Base-by-base conservation (phyloP, 371 early-diverging fungal species). In the Dichotomocladium elegans region DNA sequence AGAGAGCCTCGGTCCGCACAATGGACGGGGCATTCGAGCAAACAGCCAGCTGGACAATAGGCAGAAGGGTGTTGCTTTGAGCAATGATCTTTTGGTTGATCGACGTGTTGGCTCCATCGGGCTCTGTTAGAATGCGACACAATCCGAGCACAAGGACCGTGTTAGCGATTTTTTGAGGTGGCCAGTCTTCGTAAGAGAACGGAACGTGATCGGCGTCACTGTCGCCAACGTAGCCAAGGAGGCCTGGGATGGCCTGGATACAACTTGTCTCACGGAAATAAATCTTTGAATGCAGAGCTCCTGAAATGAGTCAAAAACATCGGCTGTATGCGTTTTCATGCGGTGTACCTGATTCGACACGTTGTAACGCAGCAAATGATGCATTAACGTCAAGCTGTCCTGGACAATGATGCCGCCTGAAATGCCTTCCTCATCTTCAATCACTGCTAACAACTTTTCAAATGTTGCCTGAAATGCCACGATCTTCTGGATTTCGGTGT, bases 381-480 rank as follows among this genome's bases (percentile, higher is more conserved):
- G 87, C 43, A 92, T 88, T 45, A 98, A 74, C 37, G 91, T 89
- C 49, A 98, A 70, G 60, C 95, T 96, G 67, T 98, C 99, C 60
- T 96, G 93, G 8, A 96, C 96, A 57, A 96, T 83, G 56, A 98
- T 94, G 34, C 91, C 95, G 19, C 97, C 97, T 10, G 91, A 87
- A 26, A 92, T 83, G 12, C 91, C 95, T 34, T 93, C 96, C 57
- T 96, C 95, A n/a, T 92, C 93, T 41, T 83, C 70, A 56, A 95
- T 89, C 41, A 95, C 89, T 2, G 80, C 79, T 47, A 96, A 71
- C 27, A 96, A 65, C 15, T 88, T 80, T 56, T 97, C 98, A 73
- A 98, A 97, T 5, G 95, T 93, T 60, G 90, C 94, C 62, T 97
- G 95, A 66, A 98, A 98, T 4, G 96, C 96, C 41, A 97, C 90